Percentiles rank a stretch among this genome's conserved stretches.
Conservation (phyloP, 768 basidiomycete genomes). For the Auriscalpium microsporum region DNA sequence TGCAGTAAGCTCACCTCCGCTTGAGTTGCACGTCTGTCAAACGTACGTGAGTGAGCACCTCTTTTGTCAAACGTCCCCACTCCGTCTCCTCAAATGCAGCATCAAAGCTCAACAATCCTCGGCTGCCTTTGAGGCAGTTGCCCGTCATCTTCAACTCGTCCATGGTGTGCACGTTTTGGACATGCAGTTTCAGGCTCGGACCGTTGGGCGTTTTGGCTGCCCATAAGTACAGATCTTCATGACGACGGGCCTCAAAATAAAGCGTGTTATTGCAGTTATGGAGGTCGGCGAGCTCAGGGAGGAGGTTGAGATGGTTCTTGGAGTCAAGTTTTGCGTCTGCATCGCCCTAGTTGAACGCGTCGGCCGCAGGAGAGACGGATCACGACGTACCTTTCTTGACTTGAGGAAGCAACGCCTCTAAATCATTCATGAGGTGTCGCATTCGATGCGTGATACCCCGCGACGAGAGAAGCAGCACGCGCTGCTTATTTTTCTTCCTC, state of each 20-base stretch:
- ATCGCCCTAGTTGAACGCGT: background rate
- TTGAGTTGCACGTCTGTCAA: background rate
- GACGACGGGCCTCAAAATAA: slow-evolving; percentile 93
- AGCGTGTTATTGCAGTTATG: slow-evolving; percentile 97
- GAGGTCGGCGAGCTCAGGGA: slow-evolving; percentile 94
- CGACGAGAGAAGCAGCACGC: slow-evolving; percentile 86
- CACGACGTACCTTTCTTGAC: slow-evolving; percentile 79
- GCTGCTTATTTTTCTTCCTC: slow-evolving; percentile 85
- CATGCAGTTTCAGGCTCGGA: slow-evolving; percentile 94
- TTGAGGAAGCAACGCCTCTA: slow-evolving; percentile 86
- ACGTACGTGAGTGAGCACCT: slow-evolving; percentile 87
- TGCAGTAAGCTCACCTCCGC: background rate
- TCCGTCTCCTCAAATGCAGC: slow-evolving; percentile 81
- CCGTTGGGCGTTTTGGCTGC: slow-evolving; percentile 96
- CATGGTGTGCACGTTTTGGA: slow-evolving; percentile 99
- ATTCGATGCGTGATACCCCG: slow-evolving; percentile 93
- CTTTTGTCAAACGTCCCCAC: slow-evolving; percentile 82
- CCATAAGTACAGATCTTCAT: slow-evolving; percentile 96
- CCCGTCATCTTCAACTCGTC: slow-evolving; percentile 99
- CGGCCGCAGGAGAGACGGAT: background rate
- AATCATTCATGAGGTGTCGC: slow-evolving; percentile 94
- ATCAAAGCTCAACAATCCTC: slow-evolving; percentile 91
- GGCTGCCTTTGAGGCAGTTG: slow-evolving; percentile 92
- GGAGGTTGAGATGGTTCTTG: slow-evolving; percentile 83
- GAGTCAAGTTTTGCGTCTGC: slow-evolving; percentile 96